Percentiles rank a stretch among this genome's conserved stretches.
Conservation (phyloP, 805 yeast genomes). For the Saccharomycopsis sp. region DNA sequence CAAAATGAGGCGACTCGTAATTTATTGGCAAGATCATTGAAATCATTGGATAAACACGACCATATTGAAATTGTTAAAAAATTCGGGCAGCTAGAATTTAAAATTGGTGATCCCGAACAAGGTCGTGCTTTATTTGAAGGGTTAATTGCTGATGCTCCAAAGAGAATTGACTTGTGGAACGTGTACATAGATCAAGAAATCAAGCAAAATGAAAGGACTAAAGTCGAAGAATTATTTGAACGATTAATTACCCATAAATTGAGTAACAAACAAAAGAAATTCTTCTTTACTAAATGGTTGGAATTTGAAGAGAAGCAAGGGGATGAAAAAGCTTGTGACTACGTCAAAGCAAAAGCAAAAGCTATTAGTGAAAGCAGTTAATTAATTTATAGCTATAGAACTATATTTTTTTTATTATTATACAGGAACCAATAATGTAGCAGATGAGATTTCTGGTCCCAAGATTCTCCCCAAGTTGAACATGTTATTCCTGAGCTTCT, state of each 20-base stretch:
- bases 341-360: slow-evolving; percentile 83
- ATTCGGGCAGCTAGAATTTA: slow-evolving; percentile 83
- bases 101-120: slow-evolving; percentile 86
- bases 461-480: no score
- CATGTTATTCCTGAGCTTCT: no score
- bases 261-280: slow-evolving; percentile 84
- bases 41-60: slow-evolving; percentile 59
- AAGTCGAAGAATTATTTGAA: slow-evolving; percentile 75
- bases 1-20: slow-evolving; percentile 56
- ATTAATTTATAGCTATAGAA: not conserved
- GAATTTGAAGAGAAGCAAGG: slow-evolving; percentile 62
- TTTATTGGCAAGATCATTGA: slow-evolving; percentile 68
- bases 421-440: not conserved
- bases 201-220: slow-evolving; percentile 56
- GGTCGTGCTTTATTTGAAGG: slow-evolving; percentile 95
- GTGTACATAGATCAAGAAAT: slow-evolving; percentile 92
- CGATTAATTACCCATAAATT: slow-evolving; percentile 63
- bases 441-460: no score
- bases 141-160: slow-evolving; percentile 79
- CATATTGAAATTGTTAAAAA: slow-evolving; percentile 78
- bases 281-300: slow-evolving; percentile 91
- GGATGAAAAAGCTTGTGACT: slow-evolving; percentile 65
- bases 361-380: slow-evolving; percentile 7
- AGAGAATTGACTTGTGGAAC: slow-evolving; percentile 90
- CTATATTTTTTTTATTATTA: not conserved